Evolutionary conservation across 768 basidiomycete species (phyloP).

Genomic region (Mycena maculata): DNA sequence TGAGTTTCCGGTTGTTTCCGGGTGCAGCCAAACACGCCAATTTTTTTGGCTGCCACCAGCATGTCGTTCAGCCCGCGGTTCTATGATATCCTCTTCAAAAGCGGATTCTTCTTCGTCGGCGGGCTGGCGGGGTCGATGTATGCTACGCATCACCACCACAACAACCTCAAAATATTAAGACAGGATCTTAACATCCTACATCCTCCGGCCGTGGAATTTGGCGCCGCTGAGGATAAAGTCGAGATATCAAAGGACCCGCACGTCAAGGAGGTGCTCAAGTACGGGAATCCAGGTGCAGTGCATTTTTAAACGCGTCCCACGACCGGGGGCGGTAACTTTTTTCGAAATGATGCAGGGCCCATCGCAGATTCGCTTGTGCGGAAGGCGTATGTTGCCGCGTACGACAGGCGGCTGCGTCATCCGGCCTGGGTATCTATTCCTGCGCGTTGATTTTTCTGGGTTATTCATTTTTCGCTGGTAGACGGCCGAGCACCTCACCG

Average conservation of each 20-base stretch:
- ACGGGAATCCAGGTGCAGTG: conserved; percentile 81
- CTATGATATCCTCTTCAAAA: conserved; percentile 32
- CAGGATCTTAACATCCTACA: conserved; percentile 34
- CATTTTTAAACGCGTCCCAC: conserved; percentile 11
- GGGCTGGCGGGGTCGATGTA: conserved; percentile 35
- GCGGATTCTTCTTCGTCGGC: conserved; percentile 29
- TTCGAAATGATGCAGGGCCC: conserved; percentile 68
- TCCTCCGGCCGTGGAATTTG: conserved; percentile 30
- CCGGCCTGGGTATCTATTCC: conserved; percentile 84
- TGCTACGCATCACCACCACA: conserved; percentile 36
- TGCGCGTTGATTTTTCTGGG: neutral
- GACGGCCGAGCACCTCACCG: conserved; percentile 96
- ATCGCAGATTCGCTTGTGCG: conserved; percentile 83
- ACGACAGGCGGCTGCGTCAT: conserved; percentile 91
- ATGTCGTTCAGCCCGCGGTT: conserved; percentile 24
- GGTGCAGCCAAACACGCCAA: neutral
- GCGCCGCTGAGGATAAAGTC: conserved; percentile 20
- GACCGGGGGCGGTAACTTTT: neutral
- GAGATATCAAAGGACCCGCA: conserved; percentile 28
- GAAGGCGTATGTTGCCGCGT: conserved; percentile 88
- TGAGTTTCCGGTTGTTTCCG: conserved; percentile 4
- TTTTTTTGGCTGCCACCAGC: conserved; percentile 5
- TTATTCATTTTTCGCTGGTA: conserved; percentile 43
- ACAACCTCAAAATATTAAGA: conserved; percentile 36
- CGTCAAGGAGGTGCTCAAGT: conserved; percentile 64